phyloP scores from a whole-genome alignment of 106 monocot species.

The Phalaenopsis aphrodite region DNA sequence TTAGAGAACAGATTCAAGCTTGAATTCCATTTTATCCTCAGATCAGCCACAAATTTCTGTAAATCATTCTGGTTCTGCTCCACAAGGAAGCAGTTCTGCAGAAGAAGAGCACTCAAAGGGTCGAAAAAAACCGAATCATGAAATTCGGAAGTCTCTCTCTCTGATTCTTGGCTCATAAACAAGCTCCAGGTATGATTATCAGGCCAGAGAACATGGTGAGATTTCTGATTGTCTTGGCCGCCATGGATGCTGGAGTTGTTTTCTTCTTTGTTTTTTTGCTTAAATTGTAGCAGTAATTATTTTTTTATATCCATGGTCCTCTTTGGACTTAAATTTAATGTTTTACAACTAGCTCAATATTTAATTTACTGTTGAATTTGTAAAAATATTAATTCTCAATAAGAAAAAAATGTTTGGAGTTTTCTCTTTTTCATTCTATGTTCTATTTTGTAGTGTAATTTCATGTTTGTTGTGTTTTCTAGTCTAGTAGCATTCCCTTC shows the following conservation, averaged over 20 bases:
- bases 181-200: not conserved
- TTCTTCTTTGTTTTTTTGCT: not conserved
- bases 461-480: not conserved
- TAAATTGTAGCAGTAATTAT: not conserved
- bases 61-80: not conserved
- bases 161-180: not conserved
- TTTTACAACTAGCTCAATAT: not conserved
- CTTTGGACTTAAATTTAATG: no score
- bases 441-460: not conserved
- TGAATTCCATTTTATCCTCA: not conserved
- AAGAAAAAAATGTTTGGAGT: not conserved
- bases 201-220: constrained; percentile 1
- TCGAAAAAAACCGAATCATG: not conserved
- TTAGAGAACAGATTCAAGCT: not conserved
- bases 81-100: not conserved
- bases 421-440: not conserved
- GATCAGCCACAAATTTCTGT: not conserved
- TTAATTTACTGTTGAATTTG: not conserved
- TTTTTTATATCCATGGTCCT: not conserved
- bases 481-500: not conserved
- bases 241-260: not conserved
- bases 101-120: not conserved
- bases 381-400: not conserved
- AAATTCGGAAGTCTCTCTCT: not conserved
- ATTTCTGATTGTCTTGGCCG: not conserved